A percentile compares a stretch with the other conserved stretches of the same genome.
phyloP scores from a whole-genome alignment of 176 grass and related monocot species.

The Areca catechu region DNA sequence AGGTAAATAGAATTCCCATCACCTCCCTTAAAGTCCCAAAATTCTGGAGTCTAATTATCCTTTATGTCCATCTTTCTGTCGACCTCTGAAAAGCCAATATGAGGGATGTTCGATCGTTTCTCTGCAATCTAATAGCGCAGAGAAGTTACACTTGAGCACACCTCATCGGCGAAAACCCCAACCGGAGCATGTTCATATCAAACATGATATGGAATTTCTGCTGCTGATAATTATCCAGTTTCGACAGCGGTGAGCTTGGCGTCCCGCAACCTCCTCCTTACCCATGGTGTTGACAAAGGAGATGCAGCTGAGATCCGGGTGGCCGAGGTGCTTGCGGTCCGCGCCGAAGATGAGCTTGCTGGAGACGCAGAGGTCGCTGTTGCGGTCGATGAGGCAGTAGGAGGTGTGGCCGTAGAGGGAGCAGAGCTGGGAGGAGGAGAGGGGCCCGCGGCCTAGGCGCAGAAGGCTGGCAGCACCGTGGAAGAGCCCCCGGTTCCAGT shows the following conservation, averaged over 20 bases:
- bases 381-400: conserved; percentile 90
- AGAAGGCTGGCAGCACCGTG: conserved; percentile 78
- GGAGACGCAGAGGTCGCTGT: conserved; percentile 50
- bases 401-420: conserved; percentile 67
- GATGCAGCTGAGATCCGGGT: conserved; percentile 68
- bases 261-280: conserved; percentile 25
- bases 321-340: conserved; percentile 25
- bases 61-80: no score
- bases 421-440: conserved; percentile 89
- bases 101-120: no score
- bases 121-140: conserved; percentile 1
- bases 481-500: conserved; percentile 89
- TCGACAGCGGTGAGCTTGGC: conserved; percentile 42
- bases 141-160: conserved; percentile 59
- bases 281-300: conserved; percentile 30
- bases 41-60: no score
- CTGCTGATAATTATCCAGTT: conserved; percentile 91
- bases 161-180: conserved; percentile 65
- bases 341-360: conserved; percentile 88
- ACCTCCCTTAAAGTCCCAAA: no score
- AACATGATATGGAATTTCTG: conserved; percentile 92
- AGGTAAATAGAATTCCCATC: no score
- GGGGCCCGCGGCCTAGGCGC: conserved; percentile 73
- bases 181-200: conserved; percentile 45
- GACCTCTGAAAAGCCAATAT: no score